These are phyloP conservation scores for Pezicula neosporulosa DNA, from an alignment of 2,329 filamentous ascomycete genomes.

Conservation along the genomic window DNA sequence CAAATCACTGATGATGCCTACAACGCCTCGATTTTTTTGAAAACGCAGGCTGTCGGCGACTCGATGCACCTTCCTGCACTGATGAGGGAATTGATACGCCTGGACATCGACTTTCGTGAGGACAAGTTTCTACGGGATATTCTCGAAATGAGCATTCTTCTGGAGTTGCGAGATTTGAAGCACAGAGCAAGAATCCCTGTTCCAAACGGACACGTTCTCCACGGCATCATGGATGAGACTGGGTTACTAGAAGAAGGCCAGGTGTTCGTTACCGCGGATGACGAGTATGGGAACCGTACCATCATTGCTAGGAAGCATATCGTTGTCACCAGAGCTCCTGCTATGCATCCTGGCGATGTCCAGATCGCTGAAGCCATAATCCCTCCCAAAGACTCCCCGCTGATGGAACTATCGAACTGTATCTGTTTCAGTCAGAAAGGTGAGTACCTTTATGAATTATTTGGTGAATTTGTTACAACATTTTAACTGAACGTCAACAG, in stretches of 20 bases:
- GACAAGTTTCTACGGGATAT: conserved; percentile 69
- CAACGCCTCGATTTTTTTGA: conserved; percentile 66
- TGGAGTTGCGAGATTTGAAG: conserved; percentile 71
- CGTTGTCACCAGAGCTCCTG: conserved; percentile 74
- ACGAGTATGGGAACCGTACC: conserved; percentile 31
- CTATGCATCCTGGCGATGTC: conserved; percentile 78
- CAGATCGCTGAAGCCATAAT: conserved; percentile 62
- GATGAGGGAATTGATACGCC: conserved; percentile 52
- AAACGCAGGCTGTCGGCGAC: conserved; percentile 56
- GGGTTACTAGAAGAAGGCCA: conserved; percentile 62
- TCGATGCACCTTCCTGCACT: conserved; percentile 58
- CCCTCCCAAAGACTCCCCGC: conserved; percentile 55
- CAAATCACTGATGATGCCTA: conserved; percentile 51
- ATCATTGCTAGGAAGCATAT: conserved; percentile 27
- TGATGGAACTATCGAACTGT: conserved; percentile 65
- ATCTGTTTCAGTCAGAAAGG: conserved; percentile 75
- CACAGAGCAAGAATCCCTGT: conserved; percentile 75
- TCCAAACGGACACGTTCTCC: conserved; percentile 67
- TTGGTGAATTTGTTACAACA: no score
- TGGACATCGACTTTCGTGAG: conserved; percentile 61
- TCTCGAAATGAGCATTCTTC: conserved; percentile 68
- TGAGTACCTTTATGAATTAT: neutral
- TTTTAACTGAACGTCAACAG: no score
- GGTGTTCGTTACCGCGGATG: conserved; percentile 58
- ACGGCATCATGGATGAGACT: conserved; percentile 83